Evolutionary conservation across 2,329 filamentous ascomycete species (phyloP).

Genomic region (Colletotrichum plurivorum): DNA sequence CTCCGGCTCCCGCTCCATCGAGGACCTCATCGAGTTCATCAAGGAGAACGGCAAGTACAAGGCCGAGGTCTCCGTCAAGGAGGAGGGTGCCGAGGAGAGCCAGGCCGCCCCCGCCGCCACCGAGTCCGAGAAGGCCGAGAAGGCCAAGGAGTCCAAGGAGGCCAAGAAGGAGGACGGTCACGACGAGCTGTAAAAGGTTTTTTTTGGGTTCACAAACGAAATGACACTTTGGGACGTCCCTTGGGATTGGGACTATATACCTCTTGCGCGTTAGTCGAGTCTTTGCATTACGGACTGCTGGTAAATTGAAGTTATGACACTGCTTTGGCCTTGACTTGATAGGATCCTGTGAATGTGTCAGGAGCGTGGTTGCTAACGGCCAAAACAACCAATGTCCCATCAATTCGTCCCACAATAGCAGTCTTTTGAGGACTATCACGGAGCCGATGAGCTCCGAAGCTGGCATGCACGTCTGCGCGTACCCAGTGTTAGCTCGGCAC

Average conservation of each 20-base stretch:
- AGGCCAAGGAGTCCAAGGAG: conserved; percentile 60
- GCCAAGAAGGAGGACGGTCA: conserved; percentile 64
- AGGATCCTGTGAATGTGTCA: background rate
- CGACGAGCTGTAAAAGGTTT: conserved; percentile 80
- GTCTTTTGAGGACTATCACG: too few relatives aligned
- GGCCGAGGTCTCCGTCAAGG: conserved; percentile 73
- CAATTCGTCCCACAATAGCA: too few relatives aligned
- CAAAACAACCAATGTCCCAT: background rate
- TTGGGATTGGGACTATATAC: conserved; percentile 42
- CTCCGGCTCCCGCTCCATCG: conserved; percentile 86
- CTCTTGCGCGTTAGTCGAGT: conserved; percentile 41
- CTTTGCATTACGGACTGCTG: conserved; percentile 38
- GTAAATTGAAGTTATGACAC: conserved; percentile 36
- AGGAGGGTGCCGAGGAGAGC: conserved; percentile 69
- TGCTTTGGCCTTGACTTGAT: background rate
- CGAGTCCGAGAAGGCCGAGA: conserved; percentile 62
- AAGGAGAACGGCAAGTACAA: conserved; percentile 95
- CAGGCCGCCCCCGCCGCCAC: conserved; percentile 65
- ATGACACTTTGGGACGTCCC: conserved; percentile 39
- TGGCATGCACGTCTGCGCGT: too few relatives aligned
- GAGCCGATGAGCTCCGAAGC: too few relatives aligned
- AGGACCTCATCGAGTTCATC: conserved; percentile 93
- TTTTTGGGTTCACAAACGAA: conserved; percentile 36
- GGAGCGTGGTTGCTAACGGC: background rate
- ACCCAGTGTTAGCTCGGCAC: too few relatives aligned